phyloP scores from a whole-genome alignment of 768 basidiomycete species.

The Lentinula guzmanii region DNA sequence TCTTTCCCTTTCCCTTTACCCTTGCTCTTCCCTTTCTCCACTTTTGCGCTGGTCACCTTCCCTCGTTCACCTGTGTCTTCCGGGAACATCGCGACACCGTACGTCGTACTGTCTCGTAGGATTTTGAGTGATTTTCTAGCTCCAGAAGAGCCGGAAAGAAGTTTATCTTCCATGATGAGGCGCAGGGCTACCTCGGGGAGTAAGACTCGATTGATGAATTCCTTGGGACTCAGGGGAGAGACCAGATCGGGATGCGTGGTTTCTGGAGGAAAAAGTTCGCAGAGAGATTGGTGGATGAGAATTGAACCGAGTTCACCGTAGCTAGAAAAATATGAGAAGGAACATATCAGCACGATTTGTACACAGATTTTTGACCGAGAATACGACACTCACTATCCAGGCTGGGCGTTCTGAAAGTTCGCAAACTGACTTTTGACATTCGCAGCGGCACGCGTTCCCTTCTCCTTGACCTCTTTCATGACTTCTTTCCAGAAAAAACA shows the following conservation, averaged over 20 bases:
- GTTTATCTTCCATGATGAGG: conserved; percentile 78
- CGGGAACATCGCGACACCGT: conserved; percentile 84
- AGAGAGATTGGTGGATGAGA: conserved; percentile 73
- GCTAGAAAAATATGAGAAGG: conserved; percentile 29
- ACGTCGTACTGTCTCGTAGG: conserved; percentile 70
- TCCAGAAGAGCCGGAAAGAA: conserved; percentile 31
- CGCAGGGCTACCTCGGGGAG: conserved; percentile 81
- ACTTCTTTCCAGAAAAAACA: conserved; percentile 63
- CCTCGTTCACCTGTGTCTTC: conserved; percentile 42
- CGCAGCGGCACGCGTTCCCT: conserved; percentile 59
- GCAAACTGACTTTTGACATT: conserved; percentile 73
- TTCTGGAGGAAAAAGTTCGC: conserved; percentile 64
- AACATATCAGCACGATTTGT: neutral
- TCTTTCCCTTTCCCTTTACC: neutral
- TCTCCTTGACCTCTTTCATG: conserved; percentile 53
- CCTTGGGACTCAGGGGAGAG: conserved; percentile 61
- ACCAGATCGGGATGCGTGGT: conserved; percentile 48
- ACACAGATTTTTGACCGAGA: neutral
- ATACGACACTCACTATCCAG: conserved; percentile 72
- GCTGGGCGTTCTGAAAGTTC: conserved; percentile 77
- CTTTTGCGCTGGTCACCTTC: conserved; percentile 17
- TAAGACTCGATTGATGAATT: conserved; percentile 81
- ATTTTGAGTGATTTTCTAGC: conserved; percentile 46
- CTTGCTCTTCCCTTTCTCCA: conserved; percentile 13
- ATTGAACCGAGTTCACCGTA: conserved; percentile 84